phyloP scores from a whole-genome alignment of 2,329 filamentous ascomycete species.

The Coniella vitis region DNA sequence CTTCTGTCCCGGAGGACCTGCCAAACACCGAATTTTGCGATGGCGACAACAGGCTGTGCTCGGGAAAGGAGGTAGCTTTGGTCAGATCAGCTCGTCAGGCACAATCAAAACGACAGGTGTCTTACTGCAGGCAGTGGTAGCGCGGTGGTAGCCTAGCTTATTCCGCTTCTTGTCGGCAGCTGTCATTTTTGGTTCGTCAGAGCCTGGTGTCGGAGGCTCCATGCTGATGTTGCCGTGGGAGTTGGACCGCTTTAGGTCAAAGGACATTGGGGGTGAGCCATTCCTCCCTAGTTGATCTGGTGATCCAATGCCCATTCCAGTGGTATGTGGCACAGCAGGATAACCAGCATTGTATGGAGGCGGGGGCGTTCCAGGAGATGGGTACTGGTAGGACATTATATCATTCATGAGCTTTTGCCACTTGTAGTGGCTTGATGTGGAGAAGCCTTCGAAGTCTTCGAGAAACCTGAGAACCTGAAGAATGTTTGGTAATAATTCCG shows the following conservation, averaged over 20 bases:
- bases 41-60: slow-evolving; percentile 75
- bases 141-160: slow-evolving; percentile 91
- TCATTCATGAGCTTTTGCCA: slow-evolving; percentile 28
- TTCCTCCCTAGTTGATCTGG: slow-evolving; percentile 10
- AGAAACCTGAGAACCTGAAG: slow-evolving; percentile 1
- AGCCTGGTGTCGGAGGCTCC: slow-evolving; percentile 6
- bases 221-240: slow-evolving; percentile 41
- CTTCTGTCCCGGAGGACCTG: slow-evolving; percentile 64
- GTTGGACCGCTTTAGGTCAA: slow-evolving; percentile 41
- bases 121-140: slow-evolving; percentile 93
- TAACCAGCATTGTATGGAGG: slow-evolving; percentile 34
- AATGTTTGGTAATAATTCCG: slow-evolving; percentile 4
- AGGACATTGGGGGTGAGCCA: slow-evolving; percentile 24
- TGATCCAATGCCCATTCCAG: slow-evolving; percentile 25
- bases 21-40: slow-evolving; percentile 86
- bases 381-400: slow-evolving; percentile 45
- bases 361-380: slow-evolving; percentile 27
- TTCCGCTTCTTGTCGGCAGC: slow-evolving; percentile 61
- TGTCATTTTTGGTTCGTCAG: slow-evolving; percentile 28
- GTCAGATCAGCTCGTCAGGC: slow-evolving; percentile 7
- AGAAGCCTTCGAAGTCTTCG: slow-evolving; percentile 3
- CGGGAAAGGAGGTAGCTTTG: neutral
- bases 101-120: slow-evolving; percentile 23
- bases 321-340: slow-evolving; percentile 26
- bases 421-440: neutral